Base-by-base conservation (phyloP, 345 rosid genomes). In the Moringa oleifera region DNA sequence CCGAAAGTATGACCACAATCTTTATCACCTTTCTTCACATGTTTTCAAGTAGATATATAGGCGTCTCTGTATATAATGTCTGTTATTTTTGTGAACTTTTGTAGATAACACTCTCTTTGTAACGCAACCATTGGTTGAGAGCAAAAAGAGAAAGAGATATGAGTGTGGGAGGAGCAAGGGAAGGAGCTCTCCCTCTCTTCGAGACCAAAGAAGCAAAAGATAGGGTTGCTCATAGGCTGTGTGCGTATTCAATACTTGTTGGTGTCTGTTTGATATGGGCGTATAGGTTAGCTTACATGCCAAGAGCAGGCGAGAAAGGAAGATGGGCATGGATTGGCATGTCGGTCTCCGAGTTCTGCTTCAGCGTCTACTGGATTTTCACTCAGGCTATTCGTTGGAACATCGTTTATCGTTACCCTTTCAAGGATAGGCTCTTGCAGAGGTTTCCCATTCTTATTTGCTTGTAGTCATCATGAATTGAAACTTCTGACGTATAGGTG, bases 331-430 rank as follows among this genome's bases (percentile, higher is more conserved):
- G 83, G 81, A 56, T 75, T 15, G 83, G 78, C 19, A 79, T 81
- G 82, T 64, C 79, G 18, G 0, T 75, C 4, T 23, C 80, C 0
- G 85, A 87, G 67, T 20, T 81, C 18, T 67, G 74, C 69, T 81
- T 83, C 65, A 78, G 83, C 53, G 58, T 79, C 41, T 77, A 72
- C 59, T 87, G 86, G 90, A 25, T 75, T n/a, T 58, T 77, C 57
- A 71, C 68, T 46, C 90, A 80, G 62, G 51, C 83, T 50, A 31
- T 67, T 57, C 81, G 89, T 25, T 85, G 85, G 84, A 78, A 68
- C 36, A 58, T 73, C 25, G 56, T 70, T 24, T 47, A 55, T 41
- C 59, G 61, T 53, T 15, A 41, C 5, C 69, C 86, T 45, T 80
- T 74, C 80, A 61, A 61, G 28, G 68, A 81, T 24, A 66, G 67